phyloP scores from a whole-genome alignment of 2,329 filamentous ascomycete species.

The Calonectria ilicicola region DNA sequence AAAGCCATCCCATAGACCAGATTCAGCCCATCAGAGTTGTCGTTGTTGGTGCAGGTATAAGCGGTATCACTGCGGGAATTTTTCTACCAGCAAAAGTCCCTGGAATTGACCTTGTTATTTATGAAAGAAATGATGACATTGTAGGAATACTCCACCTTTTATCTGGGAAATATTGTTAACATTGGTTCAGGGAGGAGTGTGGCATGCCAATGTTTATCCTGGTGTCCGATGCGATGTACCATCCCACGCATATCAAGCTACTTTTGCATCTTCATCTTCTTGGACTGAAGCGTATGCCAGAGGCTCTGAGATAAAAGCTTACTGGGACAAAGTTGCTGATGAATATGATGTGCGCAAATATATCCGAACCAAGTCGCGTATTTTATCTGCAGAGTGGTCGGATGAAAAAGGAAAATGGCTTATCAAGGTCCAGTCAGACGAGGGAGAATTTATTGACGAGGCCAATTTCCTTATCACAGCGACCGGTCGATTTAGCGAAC shows the following conservation, averaged over 20 bases:
- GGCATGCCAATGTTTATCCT: conserved; percentile 7
- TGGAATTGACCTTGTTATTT: conserved; percentile 2
- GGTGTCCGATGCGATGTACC: conserved; percentile 8
- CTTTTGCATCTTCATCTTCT: background rate
- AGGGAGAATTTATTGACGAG: background rate
- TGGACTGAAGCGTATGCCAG: conserved; percentile 12
- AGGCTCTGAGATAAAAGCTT: conserved; percentile 1
- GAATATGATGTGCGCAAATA: conserved; percentile 15
- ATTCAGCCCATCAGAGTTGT: background rate
- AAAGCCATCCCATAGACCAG: background rate
- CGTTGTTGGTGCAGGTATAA: conserved; percentile 3
- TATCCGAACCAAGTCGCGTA: background rate
- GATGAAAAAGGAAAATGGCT: conserved; percentile 11
- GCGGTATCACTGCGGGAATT: background rate
- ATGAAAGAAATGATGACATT: conserved; percentile 8
- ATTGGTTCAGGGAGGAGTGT: background rate
- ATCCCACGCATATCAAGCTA: conserved; percentile 1
- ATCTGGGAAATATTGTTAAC: background rate
- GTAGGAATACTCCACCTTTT: background rate
- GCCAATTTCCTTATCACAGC: conserved; percentile 9
- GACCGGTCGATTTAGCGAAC: conserved; percentile 4
- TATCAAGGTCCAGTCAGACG: background rate
- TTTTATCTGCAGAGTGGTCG: conserved; percentile 1
- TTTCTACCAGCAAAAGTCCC: conserved; percentile 5
- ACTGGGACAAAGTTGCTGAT: conserved; percentile 6